A percentile compares a stretch with the other conserved stretches of the same genome.
phyloP scores from a whole-genome alignment of 2,329 filamentous ascomycete genomes.

The Davidsoniella neocaledoniae region DNA sequence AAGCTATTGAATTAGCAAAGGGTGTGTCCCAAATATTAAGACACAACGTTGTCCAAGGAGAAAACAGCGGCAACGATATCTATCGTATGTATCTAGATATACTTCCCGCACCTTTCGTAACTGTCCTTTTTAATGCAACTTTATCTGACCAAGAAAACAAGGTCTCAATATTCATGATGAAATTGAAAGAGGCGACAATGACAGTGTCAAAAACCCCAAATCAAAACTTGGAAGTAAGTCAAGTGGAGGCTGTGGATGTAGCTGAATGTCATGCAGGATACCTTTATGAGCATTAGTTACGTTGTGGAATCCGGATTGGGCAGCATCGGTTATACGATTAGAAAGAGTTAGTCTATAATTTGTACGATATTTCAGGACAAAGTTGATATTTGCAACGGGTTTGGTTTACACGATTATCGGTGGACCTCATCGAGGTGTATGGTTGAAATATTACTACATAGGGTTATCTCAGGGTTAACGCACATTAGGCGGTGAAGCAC shows the following conservation, averaged over 20 bases:
- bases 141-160: conserved; percentile 21
- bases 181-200: conserved; percentile 86
- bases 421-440: no score
- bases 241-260: conserved; percentile 10
- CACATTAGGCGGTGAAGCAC: conserved; percentile 7
- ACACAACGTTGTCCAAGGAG: conserved; percentile 79
- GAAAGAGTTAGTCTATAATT: no score
- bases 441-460: no score
- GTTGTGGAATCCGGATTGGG: no score
- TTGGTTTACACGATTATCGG: no score
- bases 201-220: conserved; percentile 49
- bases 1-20: conserved; percentile 60
- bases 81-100: conserved; percentile 39
- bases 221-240: not conserved
- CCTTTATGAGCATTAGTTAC: no score
- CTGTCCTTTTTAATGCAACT: not conserved
- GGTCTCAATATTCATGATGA: conserved; percentile 78
- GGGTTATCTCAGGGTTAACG: no score
- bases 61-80: conserved; percentile 30
- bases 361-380: no score
- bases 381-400: no score
- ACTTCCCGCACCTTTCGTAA: not conserved
- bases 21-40: conserved; percentile 66
- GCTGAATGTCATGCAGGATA: not conserved
- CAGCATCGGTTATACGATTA: no score